phyloP scores from a whole-genome alignment of 805 yeast genomes.

The Candida gorgasii region DNA sequence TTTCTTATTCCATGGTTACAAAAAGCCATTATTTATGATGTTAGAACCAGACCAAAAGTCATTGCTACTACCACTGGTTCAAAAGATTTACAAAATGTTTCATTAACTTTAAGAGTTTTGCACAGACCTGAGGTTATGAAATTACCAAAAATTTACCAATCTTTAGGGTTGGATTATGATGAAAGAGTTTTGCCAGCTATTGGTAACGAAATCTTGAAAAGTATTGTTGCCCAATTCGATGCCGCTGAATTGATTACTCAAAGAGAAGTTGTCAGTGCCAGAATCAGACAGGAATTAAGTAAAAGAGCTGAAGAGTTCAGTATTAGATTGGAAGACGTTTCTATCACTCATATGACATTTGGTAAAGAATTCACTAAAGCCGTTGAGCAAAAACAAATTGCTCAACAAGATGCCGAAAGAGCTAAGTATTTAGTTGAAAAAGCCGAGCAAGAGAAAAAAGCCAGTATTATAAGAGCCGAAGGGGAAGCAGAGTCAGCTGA shows the following conservation, averaged over 20 bases:
- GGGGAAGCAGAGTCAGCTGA: constrained; percentile 99
- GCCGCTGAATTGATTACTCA: constrained; percentile 97
- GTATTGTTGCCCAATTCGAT: constrained; percentile 90
- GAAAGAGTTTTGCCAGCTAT: constrained; percentile 91
- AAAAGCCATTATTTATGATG: constrained; percentile 85
- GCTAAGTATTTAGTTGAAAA: constrained; percentile 90
- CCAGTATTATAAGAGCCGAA: constrained; percentile 93
- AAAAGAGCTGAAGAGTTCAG: constrained; percentile 84
- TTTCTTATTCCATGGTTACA: constrained; percentile 96
- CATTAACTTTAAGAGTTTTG: constrained; percentile 86
- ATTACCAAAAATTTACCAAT: constrained; percentile 86
- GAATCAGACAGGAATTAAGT: constrained; percentile 83
- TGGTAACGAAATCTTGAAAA: constrained; percentile 87
- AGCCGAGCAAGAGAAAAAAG: constrained; percentile 97
- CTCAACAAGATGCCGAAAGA: constrained; percentile 98
- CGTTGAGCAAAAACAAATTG: constrained; percentile 97
- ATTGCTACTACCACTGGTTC: constrained; percentile 95
- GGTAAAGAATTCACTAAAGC: constrained; percentile 97
- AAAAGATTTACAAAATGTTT: constrained; percentile 94
- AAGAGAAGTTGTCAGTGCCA: constrained; percentile 89
- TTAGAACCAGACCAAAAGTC: constrained; percentile 91
- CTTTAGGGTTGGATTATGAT: constrained; percentile 90
- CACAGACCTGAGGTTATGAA: constrained; percentile 88
- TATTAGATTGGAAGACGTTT: constrained; percentile 92
- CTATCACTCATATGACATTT: constrained; percentile 96